Evolutionary conservation across 805 yeast species (phyloP), one percentile per base, ranked within the genome.

Genomic region (Deakozyma indianensis): DNA sequence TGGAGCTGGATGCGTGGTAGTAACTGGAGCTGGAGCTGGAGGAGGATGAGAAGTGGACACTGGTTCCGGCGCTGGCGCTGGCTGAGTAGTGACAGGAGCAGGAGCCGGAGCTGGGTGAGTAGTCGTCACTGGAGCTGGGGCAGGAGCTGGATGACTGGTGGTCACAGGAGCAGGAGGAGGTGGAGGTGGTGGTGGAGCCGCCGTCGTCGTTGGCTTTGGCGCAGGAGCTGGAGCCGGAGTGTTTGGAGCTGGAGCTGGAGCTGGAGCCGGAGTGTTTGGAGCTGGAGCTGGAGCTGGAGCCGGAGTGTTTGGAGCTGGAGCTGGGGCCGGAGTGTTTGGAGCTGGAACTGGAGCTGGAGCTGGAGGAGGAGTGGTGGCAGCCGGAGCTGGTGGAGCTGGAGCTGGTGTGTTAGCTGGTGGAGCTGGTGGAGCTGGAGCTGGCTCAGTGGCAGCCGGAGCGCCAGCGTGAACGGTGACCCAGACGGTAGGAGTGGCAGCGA

Each of bases 1-100:
- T 20, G 57, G 46, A 38, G 51, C 42, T 11, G 49, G 46, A 4
- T 64, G 47, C n/a, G 56, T 46, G 32, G 62, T 47, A 23, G 63
- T 35, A 9, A 64, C 51, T 22, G 62, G 42, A 16, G 60, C 22
- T 3, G 59, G 47, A 3, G 61, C 48, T 2, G 53, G 45, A 15
- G 50, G 54, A 4, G 56, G 43, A 40, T 67, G 60, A 3, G 69
- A 61, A 25, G 64, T 52, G 42, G 64, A 50, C 29, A 63, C 62
- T 22, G 51, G 46, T 29, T 50, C 45, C 24, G 57, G 24, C 18
- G 60, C 40, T 22, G 61, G 32, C 7, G 55, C 43, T 22, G 50
- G 52, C 27, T 46, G 47, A 28, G 56, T 43, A 18, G 55, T 40
- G n/a, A 53, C 24, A 22, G 52, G 29, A 23, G 50, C 35, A 7